Base-by-base conservation (phyloP, 192 early-diverging fungal genomes). In the Physocladia obscura region DNA sequence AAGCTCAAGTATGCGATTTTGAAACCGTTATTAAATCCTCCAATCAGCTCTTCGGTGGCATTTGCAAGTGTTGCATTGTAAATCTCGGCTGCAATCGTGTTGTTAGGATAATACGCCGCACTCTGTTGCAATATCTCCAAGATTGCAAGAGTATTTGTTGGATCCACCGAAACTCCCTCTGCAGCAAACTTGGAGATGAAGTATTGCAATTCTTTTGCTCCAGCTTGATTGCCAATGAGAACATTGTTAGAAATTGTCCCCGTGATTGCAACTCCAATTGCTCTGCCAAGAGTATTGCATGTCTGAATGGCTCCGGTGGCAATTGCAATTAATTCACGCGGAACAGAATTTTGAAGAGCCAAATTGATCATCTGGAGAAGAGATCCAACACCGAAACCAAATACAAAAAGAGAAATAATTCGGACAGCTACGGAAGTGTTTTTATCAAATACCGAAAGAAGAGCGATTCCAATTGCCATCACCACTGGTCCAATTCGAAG, bases 381-480 rank as follows among this genome's bases (percentile, higher is more conserved):
- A 29, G 77, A 77, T 49, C 92, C 91, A 31, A 85, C 80, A 27
- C 92, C 92, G 29, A 88, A 54, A 3, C 90, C 92, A 48, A 81
- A 59, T 54, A 92, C 74, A 21, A 92, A 72, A 64, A 92, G 71
- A 37, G 78, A 82, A 11, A 84, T 77, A 29, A 86, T 82, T 39
- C 86, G 82, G 17, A 79, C n/a, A 4, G 67, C 76, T 40, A 76
- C 57, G 29, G 74, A 73, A 1, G 84, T 79, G 6, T 79, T 24
- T 39, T 62, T 75, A 62, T 85, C 80, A 35, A 90, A 74, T 4
- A 84, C 62, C 31, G 82, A 78, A 21, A 88, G 68, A n/a, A 95
- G 82, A 32, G 83, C 86, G 30, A 76, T 63, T 11, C 88, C 89
- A 22, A 86, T 36, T 1, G 79, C 77, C 30, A 89, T 67, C 4